Base-by-base conservation (phyloP, 345 rosid species). In the Pistacia atlantica region DNA sequence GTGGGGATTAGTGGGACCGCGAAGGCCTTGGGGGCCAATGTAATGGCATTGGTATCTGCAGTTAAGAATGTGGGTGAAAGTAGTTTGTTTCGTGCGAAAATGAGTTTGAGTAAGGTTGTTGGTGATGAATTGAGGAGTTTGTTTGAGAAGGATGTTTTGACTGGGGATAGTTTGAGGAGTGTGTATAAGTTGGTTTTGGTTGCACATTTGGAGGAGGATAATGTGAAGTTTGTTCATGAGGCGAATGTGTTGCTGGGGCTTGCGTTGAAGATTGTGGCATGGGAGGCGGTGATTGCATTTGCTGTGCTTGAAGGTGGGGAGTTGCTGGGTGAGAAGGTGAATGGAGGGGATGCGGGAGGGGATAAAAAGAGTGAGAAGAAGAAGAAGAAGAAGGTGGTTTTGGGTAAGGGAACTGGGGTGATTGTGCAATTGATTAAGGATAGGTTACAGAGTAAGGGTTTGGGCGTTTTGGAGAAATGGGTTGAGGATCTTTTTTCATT, bases 341-440 rank as follows among this genome's bases (percentile, higher is more conserved):
- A 81, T 22, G 90, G 75, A 68, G 89, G 77, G 20, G 85, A 85
- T 57, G 75, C 35, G 2, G 82, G 80, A 59, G 84, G 31, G 5
- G 90, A 85, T 20, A 90, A 84, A 84, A 92, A 86, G 81, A 82
- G 81, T 61, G 89, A 90, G 71, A 90, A 87, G 88, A 90, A 80
- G 64, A 90, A 80, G 64, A 92, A 85, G 87, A 94, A 91, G 85
- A 93, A 90, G 78, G 81, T 74, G 65, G 86, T 87, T 75, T 72
- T 87, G 72, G 98, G 99, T 65, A 95, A 90, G 73, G 98, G 99
- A 31, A 91, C 95, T 33, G 61, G 88, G 67, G 59, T 86, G 49
- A 68, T 91, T 38, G 83, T 90, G 78, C 94, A 91, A 76, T 69
- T 89, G 80, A 82, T 93, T 70, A 93, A 89, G 85, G 94, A 91